Evolutionary conservation across 768 basidiomycete genomes (phyloP).

Genomic region (Mycena indigotica): DNA sequence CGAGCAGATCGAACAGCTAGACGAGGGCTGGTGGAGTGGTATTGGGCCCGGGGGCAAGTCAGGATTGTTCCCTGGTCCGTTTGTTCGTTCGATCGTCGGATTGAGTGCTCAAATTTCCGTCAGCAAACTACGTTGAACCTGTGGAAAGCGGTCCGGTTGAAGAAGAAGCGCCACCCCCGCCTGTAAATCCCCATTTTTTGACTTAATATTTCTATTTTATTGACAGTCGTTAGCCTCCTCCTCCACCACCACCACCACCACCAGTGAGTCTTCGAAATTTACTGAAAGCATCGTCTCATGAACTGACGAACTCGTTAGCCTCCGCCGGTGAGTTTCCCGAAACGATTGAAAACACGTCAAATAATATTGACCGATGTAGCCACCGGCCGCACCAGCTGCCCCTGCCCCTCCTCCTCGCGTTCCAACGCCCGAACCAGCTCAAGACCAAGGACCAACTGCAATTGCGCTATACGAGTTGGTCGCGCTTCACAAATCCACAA

Average conservation of each 20-base stretch:
- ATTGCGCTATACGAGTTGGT: conserved; percentile 74
- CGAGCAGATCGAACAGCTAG: conserved; percentile 79
- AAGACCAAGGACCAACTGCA: conserved; percentile 62
- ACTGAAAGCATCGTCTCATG: too few relatives aligned
- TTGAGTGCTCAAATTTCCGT: background rate
- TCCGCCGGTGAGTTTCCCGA: conserved; percentile 35
- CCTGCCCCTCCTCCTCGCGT: conserved; percentile 52
- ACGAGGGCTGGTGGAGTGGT: conserved; percentile 93
- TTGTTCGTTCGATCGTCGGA: background rate
- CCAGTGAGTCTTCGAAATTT: too few relatives aligned
- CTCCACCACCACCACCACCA: conserved; percentile 55
- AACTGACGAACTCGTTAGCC: too few relatives aligned
- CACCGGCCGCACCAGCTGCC: conserved; percentile 44
- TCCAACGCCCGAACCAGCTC: conserved; percentile 45
- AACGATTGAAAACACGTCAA: background rate
- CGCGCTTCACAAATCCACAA: background rate
- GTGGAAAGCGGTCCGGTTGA: conserved; percentile 40
- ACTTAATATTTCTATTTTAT: too few relatives aligned
- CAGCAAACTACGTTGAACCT: conserved; percentile 87
- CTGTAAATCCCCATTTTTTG: too few relatives aligned
- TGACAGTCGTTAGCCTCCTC: conserved; percentile 49
- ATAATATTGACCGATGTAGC: background rate
- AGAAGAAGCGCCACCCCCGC: conserved; percentile 43
- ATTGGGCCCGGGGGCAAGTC: conserved; percentile 67
- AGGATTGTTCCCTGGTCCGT: conserved; percentile 84